Evolutionary conservation across 148 eudicot species (phyloP).

Genomic region (Diospyros kaki): DNA sequence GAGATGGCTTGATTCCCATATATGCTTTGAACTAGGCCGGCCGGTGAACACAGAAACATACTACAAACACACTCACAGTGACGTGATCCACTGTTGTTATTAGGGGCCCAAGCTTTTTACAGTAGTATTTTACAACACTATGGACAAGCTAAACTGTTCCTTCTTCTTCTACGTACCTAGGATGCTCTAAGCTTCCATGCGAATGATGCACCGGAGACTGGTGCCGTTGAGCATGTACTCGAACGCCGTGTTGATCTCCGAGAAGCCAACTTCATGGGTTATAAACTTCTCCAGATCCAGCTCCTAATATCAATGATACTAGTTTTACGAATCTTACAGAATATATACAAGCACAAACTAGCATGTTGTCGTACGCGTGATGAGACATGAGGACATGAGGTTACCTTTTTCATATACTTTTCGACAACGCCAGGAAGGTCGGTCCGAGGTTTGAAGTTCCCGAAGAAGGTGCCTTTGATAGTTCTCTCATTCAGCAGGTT

Average conservation of each 20-base stretch:
- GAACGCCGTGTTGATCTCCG: constrained; percentile 63
- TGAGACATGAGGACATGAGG: neutral
- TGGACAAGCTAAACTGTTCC: no score
- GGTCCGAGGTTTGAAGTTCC: constrained; percentile 44
- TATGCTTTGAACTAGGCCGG: no score
- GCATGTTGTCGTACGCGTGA: neutral
- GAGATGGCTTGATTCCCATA: no score
- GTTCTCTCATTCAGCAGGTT: constrained; percentile 47
- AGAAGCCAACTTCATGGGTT: constrained; percentile 44
- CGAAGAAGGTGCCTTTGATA: constrained; percentile 52
- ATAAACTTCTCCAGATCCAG: constrained; percentile 54
- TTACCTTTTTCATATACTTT: constrained; percentile 64
- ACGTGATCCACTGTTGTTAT: no score
- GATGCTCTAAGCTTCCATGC: constrained; percentile 26
- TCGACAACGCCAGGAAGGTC: constrained; percentile 51
- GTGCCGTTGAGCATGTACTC: constrained; percentile 50
- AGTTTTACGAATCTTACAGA: neutral
- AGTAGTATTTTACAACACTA: no score
- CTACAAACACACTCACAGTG: no score
- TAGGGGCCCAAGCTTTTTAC: no score
- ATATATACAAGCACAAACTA: no score
- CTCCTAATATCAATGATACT: constrained; percentile 13
- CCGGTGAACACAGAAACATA: no score
- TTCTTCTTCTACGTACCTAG: no score
- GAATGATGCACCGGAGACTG: constrained; percentile 52